These are phyloP conservation scores for Arabis alpina DNA, from an alignment of 345 rosid genomes.

Conservation along the genomic window DNA sequence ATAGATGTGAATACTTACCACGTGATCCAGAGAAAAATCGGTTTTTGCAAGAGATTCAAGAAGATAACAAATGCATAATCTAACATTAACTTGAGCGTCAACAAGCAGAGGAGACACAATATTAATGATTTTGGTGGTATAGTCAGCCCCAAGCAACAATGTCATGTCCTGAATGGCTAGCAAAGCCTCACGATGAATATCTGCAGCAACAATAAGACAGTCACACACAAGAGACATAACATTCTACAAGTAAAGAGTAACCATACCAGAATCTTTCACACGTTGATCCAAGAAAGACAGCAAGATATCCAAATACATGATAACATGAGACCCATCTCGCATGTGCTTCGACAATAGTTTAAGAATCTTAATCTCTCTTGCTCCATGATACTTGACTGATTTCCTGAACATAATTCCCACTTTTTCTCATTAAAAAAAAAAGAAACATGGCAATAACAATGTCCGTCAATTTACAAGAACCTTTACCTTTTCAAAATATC, in stretches of 20 bases:
- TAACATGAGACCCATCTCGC: conserved; percentile 51
- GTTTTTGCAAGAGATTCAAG: conserved; percentile 61
- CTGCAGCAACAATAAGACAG: conserved; percentile 45
- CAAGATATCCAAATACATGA: conserved; percentile 63
- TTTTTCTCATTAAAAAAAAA: background rate
- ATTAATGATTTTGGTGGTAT: conserved; percentile 51
- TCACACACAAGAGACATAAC: conserved; percentile 10
- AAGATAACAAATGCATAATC: conserved; percentile 69
- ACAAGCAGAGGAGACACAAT: conserved; percentile 66
- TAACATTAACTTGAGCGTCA: conserved; percentile 53
- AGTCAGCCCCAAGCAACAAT: conserved; percentile 47
- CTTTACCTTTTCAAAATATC: conserved; percentile 64
- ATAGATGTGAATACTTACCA: conserved; percentile 52
- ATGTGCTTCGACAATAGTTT: conserved; percentile 62
- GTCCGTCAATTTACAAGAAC: conserved; percentile 2
- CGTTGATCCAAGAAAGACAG: conserved; percentile 59
- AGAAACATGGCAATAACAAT: background rate
- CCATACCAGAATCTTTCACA: conserved; percentile 61
- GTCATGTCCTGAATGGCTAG: conserved; percentile 60
- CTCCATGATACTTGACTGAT: conserved; percentile 59
- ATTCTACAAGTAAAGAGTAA: background rate
- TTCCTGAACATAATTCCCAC: conserved; percentile 51
- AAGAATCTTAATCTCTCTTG: conserved; percentile 58
- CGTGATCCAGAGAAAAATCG: conserved; percentile 57
- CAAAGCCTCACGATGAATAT: conserved; percentile 54